Conservation (phyloP, 2,329 filamentous ascomycete species). For the Penicillium sp. region DNA sequence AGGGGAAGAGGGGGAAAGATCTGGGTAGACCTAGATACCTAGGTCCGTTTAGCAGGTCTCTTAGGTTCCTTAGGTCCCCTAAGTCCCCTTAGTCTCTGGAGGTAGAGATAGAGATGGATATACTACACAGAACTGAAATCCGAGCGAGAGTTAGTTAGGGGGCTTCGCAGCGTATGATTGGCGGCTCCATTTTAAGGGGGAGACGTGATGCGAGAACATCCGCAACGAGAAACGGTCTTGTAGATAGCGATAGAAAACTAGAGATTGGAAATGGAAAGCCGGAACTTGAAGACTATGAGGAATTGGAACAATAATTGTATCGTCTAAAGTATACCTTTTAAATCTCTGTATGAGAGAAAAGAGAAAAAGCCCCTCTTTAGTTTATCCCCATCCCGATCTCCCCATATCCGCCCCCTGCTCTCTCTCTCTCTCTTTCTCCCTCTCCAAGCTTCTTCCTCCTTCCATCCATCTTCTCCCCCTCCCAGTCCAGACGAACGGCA, state of each 20-base stretch:
- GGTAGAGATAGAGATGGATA: too few species aligned
- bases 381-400: slow-evolving; percentile 21
- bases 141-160: not conserved
- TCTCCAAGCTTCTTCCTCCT: slow-evolving; percentile 15
- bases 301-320: not conserved
- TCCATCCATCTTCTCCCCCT: slow-evolving; percentile 14
- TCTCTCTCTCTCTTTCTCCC: slow-evolving; percentile 29
- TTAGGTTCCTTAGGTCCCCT: too few species aligned
- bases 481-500: slow-evolving; percentile 22
- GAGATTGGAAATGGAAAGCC: not conserved
- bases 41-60: too few species aligned
- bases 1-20: not conserved
- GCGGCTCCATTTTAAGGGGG: not conserved
- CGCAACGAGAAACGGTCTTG: not conserved
- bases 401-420: slow-evolving; percentile 25
- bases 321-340: not conserved
- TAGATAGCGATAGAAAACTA: slow-evolving; percentile 5
- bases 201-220: slow-evolving; percentile 4
- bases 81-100: too few species aligned
- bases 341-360: not conserved
- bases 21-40: too few species aligned
- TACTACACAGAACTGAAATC: not conserved
- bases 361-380: slow-evolving; percentile 24
- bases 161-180: not conserved
- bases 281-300: not conserved